Evolutionary conservation across 768 basidiomycete species (phyloP).

Genomic region (Mycena latifolia): DNA sequence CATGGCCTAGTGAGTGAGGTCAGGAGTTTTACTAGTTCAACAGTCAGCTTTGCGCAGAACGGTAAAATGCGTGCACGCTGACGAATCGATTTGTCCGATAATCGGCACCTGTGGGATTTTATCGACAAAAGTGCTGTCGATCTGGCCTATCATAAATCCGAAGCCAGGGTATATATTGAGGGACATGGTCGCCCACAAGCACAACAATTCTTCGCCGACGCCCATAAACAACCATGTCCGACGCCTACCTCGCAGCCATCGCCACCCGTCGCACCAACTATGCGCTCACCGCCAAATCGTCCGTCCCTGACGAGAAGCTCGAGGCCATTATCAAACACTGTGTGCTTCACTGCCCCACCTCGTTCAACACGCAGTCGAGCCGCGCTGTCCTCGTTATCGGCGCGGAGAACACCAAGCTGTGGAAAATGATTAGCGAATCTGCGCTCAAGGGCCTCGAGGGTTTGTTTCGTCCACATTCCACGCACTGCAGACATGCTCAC

Average conservation of each 20-base stretch:
- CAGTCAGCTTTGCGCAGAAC: too few relatives aligned
- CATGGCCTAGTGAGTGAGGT: too few relatives aligned
- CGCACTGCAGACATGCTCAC: background rate
- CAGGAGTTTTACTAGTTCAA: too few relatives aligned
- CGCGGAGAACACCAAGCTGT: constrained; percentile 26
- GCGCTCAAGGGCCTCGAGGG: constrained; percentile 18
- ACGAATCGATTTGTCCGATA: too few relatives aligned
- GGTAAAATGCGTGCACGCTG: too few relatives aligned
- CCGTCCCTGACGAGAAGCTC: constrained; percentile 24
- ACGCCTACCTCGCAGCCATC: constrained; percentile 24
- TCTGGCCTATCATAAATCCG: too few relatives aligned
- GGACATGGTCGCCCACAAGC: too few relatives aligned
- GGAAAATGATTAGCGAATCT: constrained; percentile 18
- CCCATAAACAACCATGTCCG: constrained; percentile 24
- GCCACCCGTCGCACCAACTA: constrained; percentile 23
- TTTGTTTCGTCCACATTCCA: background rate
- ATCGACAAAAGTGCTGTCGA: too few relatives aligned
- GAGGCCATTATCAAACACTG: constrained; percentile 17
- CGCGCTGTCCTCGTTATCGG: constrained; percentile 27
- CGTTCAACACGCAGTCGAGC: constrained; percentile 25
- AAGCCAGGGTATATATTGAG: too few relatives aligned
- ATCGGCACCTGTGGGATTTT: too few relatives aligned
- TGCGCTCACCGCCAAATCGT: constrained; percentile 13
- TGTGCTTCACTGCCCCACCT: constrained; percentile 17
- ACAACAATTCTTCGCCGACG: too few relatives aligned